Percentiles rank a stretch among this genome's conserved stretches.
phyloP scores from a whole-genome alignment of 1,284 basidiomycete genomes.

The Fomitopsis pinicola region DNA sequence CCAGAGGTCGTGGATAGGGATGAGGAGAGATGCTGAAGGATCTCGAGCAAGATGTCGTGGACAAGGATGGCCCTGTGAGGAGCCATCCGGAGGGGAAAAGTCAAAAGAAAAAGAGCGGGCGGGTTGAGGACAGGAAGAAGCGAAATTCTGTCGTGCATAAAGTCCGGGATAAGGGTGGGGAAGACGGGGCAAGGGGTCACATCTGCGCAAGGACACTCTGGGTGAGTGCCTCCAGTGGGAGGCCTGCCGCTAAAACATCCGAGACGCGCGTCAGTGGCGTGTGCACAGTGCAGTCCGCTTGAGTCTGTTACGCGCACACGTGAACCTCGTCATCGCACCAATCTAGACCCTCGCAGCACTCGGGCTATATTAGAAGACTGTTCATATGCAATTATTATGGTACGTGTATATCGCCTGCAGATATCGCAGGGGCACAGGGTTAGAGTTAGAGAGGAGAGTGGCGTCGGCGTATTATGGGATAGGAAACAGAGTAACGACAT shows the following conservation, averaged over 20 bases:
- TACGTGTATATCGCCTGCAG: not conserved
- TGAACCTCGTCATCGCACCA: not conserved
- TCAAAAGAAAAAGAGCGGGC: not conserved
- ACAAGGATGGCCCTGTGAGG: not conserved
- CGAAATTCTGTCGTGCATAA: not conserved
- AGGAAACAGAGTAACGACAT: not conserved
- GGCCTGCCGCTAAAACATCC: not conserved
- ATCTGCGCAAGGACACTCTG: not conserved
- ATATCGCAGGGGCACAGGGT: not conserved
- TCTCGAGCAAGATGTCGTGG: not conserved
- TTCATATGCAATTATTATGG: too few species aligned
- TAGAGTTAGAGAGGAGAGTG: not conserved
- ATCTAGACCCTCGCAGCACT: not conserved
- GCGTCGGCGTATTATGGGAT: not conserved
- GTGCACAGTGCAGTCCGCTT: not conserved
- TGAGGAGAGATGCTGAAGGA: not conserved
- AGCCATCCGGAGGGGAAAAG: not conserved
- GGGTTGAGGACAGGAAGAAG: not conserved
- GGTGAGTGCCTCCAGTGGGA: not conserved
- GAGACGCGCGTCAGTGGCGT: not conserved
- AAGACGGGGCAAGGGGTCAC: not conserved
- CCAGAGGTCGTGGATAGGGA: not conserved
- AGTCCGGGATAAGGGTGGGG: not conserved
- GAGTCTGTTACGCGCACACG: not conserved
- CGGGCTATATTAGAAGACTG: not conserved